Percentiles rank a stretch among this genome's conserved stretches.
Evolutionary conservation across 176 grass and related monocot species (phyloP).

Genomic region (Carex parvula): DNA sequence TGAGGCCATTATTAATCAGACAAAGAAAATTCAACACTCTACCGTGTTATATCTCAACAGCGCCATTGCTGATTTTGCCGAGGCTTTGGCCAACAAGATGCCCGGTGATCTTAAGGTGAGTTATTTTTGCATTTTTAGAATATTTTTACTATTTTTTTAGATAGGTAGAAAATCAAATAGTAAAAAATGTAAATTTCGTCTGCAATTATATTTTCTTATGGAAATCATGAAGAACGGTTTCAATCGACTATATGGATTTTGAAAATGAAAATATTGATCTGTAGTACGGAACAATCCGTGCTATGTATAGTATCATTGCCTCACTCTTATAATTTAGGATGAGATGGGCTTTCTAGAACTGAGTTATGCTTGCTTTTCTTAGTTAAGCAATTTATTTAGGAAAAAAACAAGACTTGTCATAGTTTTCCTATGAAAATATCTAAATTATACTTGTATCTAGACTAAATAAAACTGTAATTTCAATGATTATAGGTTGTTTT

Average conservation of each 20-base stretch:
- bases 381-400: not conserved
- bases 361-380: not conserved
- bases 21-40: constrained; percentile 79
- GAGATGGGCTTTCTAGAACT: not conserved
- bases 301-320: too few species aligned
- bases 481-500: constrained; percentile 73
- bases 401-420: not conserved
- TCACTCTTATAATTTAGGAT: not conserved
- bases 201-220: too few species aligned
- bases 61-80: constrained; percentile 86
- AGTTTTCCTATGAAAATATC: not conserved
- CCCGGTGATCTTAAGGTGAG: constrained; percentile 78
- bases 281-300: too few species aligned
- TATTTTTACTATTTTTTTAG: too few species aligned
- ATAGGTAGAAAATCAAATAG: too few species aligned
- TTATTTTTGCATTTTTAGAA: too few species aligned
- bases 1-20: constrained; percentile 70
- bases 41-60: constrained; percentile 85
- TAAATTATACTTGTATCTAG: not conserved
- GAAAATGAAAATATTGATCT: too few species aligned
- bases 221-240: too few species aligned
- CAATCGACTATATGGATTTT: too few species aligned
- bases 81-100: constrained; percentile 81
- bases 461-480: not conserved
- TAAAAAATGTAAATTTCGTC: too few species aligned